A percentile compares a stretch with the other conserved stretches of the same genome.
phyloP scores from a whole-genome alignment of 2,329 filamentous ascomycete species.

The Xylaria sp. region DNA sequence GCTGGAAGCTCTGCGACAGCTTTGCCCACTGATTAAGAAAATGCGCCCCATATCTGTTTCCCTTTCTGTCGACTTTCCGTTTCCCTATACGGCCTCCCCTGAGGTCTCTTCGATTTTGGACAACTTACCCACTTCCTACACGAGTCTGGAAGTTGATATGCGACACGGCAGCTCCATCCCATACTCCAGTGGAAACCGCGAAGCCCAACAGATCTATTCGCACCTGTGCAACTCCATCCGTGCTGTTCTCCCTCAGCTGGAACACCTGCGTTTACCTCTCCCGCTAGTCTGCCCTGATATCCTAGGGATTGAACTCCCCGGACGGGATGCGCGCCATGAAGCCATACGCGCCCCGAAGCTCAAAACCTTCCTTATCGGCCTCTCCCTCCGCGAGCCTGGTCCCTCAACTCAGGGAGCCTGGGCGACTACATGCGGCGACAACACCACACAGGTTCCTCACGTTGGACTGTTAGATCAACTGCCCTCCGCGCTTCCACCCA shows the following conservation, averaged over 20 bases:
- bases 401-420: no score
- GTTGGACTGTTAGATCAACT: no score
- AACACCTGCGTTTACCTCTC: constrained; percentile 7
- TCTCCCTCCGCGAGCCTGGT: no score
- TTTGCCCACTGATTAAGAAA: neutral
- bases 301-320: no score
- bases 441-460: no score
- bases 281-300: no score
- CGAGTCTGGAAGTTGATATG: constrained; percentile 10
- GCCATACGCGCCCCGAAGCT: no score
- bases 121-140: constrained; percentile 5
- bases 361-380: no score
- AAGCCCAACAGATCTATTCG: neutral
- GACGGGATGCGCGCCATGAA: no score
- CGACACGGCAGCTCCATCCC: neutral
- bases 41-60: constrained; percentile 3
- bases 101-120: constrained; percentile 7
- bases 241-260: constrained; percentile 6
- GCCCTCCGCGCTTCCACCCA: no score
- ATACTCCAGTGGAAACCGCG: neutral
- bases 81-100: constrained; percentile 3
- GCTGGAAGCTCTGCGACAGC: constrained; percentile 3
- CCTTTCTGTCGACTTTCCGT: constrained; percentile 6
- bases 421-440: no score
- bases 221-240: constrained; percentile 11